Evolutionary conservation across 192 early-diverging fungal species (phyloP), one percentile per base, ranked within the genome.

Genomic region (Neocallimastix lanati): DNA sequence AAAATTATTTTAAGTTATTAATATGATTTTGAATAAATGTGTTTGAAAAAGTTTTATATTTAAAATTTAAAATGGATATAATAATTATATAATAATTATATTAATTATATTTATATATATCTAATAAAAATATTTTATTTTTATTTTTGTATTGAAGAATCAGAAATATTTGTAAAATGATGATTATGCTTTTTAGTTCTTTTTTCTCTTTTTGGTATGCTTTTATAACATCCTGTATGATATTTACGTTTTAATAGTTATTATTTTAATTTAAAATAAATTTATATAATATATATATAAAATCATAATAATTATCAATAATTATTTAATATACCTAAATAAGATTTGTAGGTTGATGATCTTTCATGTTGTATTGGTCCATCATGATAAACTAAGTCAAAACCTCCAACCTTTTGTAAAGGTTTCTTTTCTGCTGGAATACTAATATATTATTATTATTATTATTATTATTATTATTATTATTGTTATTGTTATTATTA

Each of bases 361-460:
- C 85, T 50, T 80, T 90, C 88, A 77, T 91, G 89, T 78, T 88
- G 84, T 28, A 91, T 85, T 4, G 88, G 88, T 21, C 89, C 89
- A 77, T 91, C 89, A 80, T 88, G 85, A 80, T 91, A 91, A 13
- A 91, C 89, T n/a, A 91, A 81, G 82, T 91, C 89, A 84, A 91
- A 91, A 11, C 89, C 89, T 33, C 89, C 89, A 9, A 91, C 88
- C 14, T 83, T 79, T 2, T 80, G 82, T 28, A 88, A 67, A 28
- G 81, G 78, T 37, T 89, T 83, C 29, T 84, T 86, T 29, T 78
- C 82, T 4, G 77, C 29, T 50, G 40, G 18, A 21, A 50, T 77
- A 80, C 76, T 76, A 78, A 79, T 7, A 38, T n/a, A 28, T 82
- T 84, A 28, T 25, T n/a, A n/a, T n/a, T n/a, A 77, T 16, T 4